Evolutionary conservation across 1,139 yeast species (phyloP).

Genomic region (Geotrichum carabidarum): DNA sequence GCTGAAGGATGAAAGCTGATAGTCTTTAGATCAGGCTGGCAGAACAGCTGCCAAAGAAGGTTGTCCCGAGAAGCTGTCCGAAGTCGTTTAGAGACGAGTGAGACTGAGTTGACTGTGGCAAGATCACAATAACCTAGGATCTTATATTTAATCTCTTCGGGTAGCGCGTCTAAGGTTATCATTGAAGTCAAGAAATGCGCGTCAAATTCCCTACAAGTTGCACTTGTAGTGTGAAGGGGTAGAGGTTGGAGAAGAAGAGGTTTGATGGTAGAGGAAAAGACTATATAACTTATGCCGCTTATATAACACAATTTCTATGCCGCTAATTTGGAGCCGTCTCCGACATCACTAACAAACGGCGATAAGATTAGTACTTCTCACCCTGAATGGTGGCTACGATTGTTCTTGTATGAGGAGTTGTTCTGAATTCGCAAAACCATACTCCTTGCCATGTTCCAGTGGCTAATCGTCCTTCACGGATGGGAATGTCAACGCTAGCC

Average conservation of each 20-base stretch:
- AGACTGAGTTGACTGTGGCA: conserved; percentile 3
- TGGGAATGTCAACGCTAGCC: conserved; percentile 61
- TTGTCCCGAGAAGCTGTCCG: conserved; percentile 7
- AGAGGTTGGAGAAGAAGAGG: neutral
- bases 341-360: no score
- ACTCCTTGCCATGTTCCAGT: conserved; percentile 86
- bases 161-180: conserved; percentile 6
- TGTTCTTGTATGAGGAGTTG: conserved; percentile 55
- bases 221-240: no score
- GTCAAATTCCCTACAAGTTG: neutral
- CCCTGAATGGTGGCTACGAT: conserved; percentile 76
- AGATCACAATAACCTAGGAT: conserved; percentile 7
- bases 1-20: conserved; percentile 3
- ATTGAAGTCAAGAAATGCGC: neutral
- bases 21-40: neutral
- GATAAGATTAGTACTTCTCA: conserved; percentile 25
- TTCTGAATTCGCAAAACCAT: conserved; percentile 68
- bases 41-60: conserved; percentile 10
- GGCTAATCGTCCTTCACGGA: conserved; percentile 59
- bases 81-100: conserved; percentile 11
- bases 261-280: neutral
- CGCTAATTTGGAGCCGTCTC: no score
- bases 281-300: neutral
- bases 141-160: conserved; percentile 7
- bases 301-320: neutral